Evolutionary conservation across 148 eudicot genomes (phyloP).

Genomic region (Linanthus parryae): DNA sequence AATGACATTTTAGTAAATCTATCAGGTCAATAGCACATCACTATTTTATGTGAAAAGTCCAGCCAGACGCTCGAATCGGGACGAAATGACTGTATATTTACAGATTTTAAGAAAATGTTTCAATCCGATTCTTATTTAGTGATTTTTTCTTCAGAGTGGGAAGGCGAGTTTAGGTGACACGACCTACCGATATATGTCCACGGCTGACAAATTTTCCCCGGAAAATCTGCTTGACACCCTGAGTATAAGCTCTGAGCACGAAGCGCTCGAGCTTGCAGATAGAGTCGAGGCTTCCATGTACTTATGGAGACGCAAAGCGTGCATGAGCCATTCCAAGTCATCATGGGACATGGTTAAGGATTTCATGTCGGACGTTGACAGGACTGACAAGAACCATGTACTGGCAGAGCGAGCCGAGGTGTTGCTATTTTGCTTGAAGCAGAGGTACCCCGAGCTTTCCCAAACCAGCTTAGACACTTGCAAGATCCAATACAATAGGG

Average conservation of each 20-base stretch:
- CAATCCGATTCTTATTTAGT: too few species aligned
- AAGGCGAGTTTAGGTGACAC: slow-evolving; percentile 77
- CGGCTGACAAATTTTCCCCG: slow-evolving; percentile 60
- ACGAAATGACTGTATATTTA: too few species aligned
- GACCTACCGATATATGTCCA: slow-evolving; percentile 65
- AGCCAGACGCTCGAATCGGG: too few species aligned
- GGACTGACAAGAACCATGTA: slow-evolving; percentile 65
- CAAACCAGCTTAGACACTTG: slow-evolving; percentile 89
- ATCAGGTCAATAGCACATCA: too few species aligned
- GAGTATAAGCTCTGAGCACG: slow-evolving; percentile 74
- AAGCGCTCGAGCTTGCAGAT: slow-evolving; percentile 92
- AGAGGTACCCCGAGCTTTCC: slow-evolving; percentile 81
- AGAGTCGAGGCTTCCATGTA: slow-evolving; percentile 79
- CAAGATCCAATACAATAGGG: slow-evolving; percentile 88
- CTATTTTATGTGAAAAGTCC: too few species aligned
- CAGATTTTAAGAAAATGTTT: too few species aligned
- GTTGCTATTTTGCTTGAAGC: slow-evolving; percentile 70
- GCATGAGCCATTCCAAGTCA: slow-evolving; percentile 52
- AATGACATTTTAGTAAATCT: too few species aligned
- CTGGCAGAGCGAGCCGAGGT: slow-evolving; percentile 75
- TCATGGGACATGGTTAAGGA: slow-evolving; percentile 83
- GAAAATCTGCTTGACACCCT: slow-evolving; percentile 62
- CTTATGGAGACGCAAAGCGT: slow-evolving; percentile 80
- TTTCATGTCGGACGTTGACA: slow-evolving; percentile 45
- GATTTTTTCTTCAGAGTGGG: slow-evolving; percentile 65